These are phyloP conservation scores for Plasmodium sp. DNA, from an alignment of 169 alveolate species.

Conservation along the genomic window DNA sequence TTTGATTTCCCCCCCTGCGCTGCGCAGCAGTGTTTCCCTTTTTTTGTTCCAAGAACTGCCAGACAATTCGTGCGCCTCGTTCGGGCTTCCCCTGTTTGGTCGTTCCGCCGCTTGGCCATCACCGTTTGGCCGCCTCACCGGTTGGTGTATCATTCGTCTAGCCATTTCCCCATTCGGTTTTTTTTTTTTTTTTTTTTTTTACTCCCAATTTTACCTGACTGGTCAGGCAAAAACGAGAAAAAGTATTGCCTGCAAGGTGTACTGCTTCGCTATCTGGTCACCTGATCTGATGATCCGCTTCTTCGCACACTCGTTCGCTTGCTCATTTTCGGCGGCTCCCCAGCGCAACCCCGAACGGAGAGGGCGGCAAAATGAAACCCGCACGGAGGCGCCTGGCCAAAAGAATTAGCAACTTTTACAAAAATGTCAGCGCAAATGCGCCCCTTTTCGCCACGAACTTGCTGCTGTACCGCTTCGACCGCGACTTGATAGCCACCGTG, in stretches of 20 bases:
- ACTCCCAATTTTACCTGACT: not conserved
- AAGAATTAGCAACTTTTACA: slow-evolving; percentile 10
- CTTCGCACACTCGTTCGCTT: not conserved
- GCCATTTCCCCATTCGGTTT: not conserved
- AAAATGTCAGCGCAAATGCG: slow-evolving; percentile 9
- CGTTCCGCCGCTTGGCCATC: not conserved
- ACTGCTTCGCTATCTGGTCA: not conserved
- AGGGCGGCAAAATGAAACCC: slow-evolving; percentile 8
- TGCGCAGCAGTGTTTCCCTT: not conserved
- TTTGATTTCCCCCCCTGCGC: slow-evolving; percentile 2
- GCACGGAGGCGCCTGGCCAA: not conserved
- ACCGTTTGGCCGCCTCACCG: not conserved
- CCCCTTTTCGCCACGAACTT: slow-evolving; percentile 35
- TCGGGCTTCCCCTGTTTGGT: not conserved
- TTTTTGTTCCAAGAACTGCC: not conserved
- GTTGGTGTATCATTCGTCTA: not conserved
- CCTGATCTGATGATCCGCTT: not conserved
- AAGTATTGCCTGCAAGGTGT: not conserved
- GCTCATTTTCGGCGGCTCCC: not conserved
- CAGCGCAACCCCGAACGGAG: not conserved
- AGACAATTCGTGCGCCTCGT: not conserved
- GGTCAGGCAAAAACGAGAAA: slow-evolving; percentile 3
- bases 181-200: not conserved
- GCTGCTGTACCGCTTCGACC: slow-evolving; percentile 29
- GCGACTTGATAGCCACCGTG: slow-evolving; percentile 30